Percentiles rank a stretch among this genome's conserved stretches.
Conservation (phyloP, 2,329 filamentous ascomycete species). For the Curvularia lunata region DNA sequence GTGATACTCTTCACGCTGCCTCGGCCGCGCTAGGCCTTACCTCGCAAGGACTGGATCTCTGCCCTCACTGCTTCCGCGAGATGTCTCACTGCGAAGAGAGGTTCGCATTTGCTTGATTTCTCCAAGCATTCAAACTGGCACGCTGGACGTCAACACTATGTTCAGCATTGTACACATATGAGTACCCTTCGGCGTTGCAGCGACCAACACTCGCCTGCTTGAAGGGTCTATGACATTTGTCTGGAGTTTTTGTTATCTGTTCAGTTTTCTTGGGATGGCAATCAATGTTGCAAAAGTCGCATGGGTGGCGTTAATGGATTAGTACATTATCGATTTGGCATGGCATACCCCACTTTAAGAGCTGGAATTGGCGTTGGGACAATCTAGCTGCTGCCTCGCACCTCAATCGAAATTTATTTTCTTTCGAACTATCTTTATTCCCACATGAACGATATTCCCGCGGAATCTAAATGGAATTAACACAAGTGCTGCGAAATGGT, state of each 20-base stretch:
- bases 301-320: slow-evolving; percentile 7
- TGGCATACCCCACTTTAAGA: slow-evolving; percentile 15
- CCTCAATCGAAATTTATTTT: slow-evolving; percentile 6
- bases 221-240: slow-evolving; percentile 6
- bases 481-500: not conserved
- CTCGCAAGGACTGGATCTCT: slow-evolving; percentile 33
- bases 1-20: slow-evolving; percentile 33
- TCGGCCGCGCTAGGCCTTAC: slow-evolving; percentile 25
- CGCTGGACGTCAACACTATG: not conserved
- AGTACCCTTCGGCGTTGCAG: not conserved
- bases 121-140: not conserved
- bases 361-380: not conserved
- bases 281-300: not conserved
- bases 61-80: slow-evolving; percentile 38
- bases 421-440: not conserved
- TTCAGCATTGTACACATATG: not conserved
- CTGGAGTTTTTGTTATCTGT: not conserved
- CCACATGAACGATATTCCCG: no score
- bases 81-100: slow-evolving; percentile 36
- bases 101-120: slow-evolving; percentile 31
- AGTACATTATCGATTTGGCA: not conserved
- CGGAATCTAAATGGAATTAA: not conserved
- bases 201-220: not conserved
- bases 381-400: not conserved
- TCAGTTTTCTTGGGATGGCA: slow-evolving; percentile 2